Evolutionary conservation across 176 grass and related monocot genomes (phyloP), one percentile per base, ranked within the genome.

Genomic region (Rhynchospora pubera): DNA sequence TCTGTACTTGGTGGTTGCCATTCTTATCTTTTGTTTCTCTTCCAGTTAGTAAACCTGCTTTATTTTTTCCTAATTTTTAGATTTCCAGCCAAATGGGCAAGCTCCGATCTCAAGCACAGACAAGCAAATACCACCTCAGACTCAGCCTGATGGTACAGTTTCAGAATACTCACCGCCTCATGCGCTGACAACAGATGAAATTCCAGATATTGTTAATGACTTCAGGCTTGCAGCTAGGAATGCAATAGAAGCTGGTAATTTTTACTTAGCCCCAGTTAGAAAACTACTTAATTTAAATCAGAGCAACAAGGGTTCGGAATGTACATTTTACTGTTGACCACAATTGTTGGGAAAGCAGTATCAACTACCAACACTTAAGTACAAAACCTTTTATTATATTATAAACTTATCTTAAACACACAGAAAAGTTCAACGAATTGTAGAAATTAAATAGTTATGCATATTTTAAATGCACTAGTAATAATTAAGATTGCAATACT

Each of bases 91-190:
- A 12, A 85, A 84, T 7, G 91, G 91, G 2, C 34, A 75, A 6
- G 88, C 81, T 0, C 88, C 91, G 0, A 74, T 93, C 57, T 93
- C 89, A 16, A 85, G 91, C 91, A 91, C 81, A 2, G 89, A 93
- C 52, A 88, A 83, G n/a, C 32, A 13, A 16, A 34, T 91, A 6
- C 0, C 86, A 0, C 67, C 83, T 1, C 74, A 85, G 43, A 1
- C 8, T 0, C 63, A 66, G 16, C 16, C 16, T 4, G 78, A 83
- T 9, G 91, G 85, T 1, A 23, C 62, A 4, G 5, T 50, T 5
- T 59, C 69, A 28, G 60, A 81, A 30, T 91, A 79, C 79, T 85
- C 87, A 5, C 14, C 69, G 16, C 91, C 86, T 1, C 62, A 87
- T 5, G 68, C 19, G 32, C 81, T 91, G 0, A 59, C 4, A 18